These are phyloP conservation scores for Apiospora pterosperma DNA, from an alignment of 2,329 filamentous ascomycete species.

Conservation along the genomic window DNA sequence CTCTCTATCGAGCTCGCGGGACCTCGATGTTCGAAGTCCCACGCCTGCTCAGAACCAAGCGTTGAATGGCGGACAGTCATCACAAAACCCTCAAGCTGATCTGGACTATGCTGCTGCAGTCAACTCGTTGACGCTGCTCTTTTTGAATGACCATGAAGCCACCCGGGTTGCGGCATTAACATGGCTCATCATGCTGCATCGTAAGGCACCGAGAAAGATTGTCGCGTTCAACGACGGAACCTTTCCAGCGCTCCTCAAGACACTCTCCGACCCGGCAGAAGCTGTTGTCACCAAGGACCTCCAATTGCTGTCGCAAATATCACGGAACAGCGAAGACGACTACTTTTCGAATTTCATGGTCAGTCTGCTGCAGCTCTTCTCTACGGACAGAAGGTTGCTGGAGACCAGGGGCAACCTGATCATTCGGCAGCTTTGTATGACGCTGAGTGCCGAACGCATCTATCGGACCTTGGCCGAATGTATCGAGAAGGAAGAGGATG, in stretches of 20 bases:
- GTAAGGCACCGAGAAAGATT: constrained; percentile 89
- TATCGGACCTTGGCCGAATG: constrained; percentile 95
- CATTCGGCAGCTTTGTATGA: constrained; percentile 90
- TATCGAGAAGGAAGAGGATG: constrained; percentile 94
- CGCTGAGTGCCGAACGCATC: constrained; percentile 88
- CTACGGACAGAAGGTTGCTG: constrained; percentile 84
- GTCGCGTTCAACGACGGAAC: constrained; percentile 96
- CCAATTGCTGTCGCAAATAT: constrained; percentile 92
- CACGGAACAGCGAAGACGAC: constrained; percentile 91
- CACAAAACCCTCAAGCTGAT: constrained; percentile 55
- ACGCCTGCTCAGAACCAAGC: constrained; percentile 47
- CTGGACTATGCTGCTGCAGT: constrained; percentile 97
- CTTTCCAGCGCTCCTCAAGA: constrained; percentile 93
- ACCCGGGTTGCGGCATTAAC: constrained; percentile 90
- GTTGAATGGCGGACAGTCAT: constrained; percentile 35
- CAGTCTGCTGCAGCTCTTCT: constrained; percentile 90
- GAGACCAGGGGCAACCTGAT: constrained; percentile 95
- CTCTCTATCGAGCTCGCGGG: constrained; percentile 51
- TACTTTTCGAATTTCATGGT: constrained; percentile 99
- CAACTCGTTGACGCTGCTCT: constrained; percentile 86
- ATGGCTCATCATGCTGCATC: constrained; percentile 97
- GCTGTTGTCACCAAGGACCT: constrained; percentile 94
- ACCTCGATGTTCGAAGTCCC: constrained; percentile 50
- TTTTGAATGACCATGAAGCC: constrained; percentile 94
- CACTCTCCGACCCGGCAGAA: constrained; percentile 90